A percentile compares a stretch with the other conserved stretches of the same genome.
phyloP scores from a whole-genome alignment of 768 basidiomycete species.

The Chalciporus sphaerocephalus region DNA sequence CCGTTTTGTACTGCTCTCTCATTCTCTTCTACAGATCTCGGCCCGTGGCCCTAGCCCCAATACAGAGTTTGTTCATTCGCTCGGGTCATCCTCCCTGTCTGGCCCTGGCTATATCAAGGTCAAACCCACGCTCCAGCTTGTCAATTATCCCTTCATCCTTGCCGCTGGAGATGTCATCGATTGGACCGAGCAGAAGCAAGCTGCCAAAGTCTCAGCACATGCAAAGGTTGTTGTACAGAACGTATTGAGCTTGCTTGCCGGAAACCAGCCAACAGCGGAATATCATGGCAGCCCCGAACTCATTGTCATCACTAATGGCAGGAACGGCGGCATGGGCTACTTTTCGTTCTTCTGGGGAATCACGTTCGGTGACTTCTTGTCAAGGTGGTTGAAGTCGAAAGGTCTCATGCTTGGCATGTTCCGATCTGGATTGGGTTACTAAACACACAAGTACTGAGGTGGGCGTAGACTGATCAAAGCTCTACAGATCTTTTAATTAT shows the following conservation, averaged over 20 bases:
- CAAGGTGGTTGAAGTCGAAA: constrained; percentile 39
- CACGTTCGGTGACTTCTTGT: constrained; percentile 41
- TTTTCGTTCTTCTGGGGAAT: constrained; percentile 42
- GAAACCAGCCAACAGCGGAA: constrained; percentile 30
- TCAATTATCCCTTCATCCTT: constrained; percentile 49
- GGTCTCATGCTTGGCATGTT: constrained; percentile 26
- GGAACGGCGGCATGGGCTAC: constrained; percentile 39
- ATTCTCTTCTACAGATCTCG: constrained; percentile 15
- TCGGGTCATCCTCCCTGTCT: constrained; percentile 36
- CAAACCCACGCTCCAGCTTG: constrained; percentile 53
- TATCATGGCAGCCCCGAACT: constrained; percentile 52
- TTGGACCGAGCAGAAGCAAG: constrained; percentile 60
- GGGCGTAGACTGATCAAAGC: too few species aligned
- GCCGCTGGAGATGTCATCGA: constrained; percentile 65
- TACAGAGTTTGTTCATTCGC: constrained; percentile 49
- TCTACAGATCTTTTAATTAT: too few species aligned
- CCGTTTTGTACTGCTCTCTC: constrained; percentile 1
- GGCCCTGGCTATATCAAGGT: constrained; percentile 47
- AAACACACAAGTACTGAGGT: constrained; percentile 10
- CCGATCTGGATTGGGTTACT: constrained; percentile 28
- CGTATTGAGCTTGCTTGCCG: constrained; percentile 41
- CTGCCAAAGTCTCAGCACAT: constrained; percentile 45
- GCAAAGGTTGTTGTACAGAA: constrained; percentile 45
- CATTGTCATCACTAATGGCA: constrained; percentile 52
- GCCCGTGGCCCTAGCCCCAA: constrained; percentile 41